phyloP scores from a whole-genome alignment of 805 yeast genomes.

The Cyberlindnera xishuangbannaensis region DNA sequence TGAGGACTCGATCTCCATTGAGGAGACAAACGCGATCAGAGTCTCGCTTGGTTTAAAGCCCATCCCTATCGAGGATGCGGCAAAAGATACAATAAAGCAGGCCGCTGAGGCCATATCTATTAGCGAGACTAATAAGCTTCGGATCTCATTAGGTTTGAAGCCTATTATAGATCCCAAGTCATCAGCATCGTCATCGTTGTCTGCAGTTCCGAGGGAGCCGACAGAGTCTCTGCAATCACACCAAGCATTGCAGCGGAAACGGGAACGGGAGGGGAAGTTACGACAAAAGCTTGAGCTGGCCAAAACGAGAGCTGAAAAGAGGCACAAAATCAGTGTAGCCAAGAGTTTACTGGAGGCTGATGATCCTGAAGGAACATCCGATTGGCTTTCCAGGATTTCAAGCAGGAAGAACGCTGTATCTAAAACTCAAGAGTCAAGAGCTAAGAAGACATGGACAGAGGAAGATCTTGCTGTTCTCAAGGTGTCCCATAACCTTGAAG shows the following conservation, averaged over 20 bases:
- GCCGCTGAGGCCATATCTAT: constrained; percentile 30
- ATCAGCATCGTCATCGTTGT: constrained; percentile 6
- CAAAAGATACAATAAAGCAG: too few relatives aligned
- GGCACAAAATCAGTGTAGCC: constrained; percentile 8
- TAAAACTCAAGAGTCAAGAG: not conserved
- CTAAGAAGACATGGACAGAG: not conserved
- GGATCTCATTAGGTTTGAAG: constrained; percentile 47
- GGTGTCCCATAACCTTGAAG: constrained; percentile 18
- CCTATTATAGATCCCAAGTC: constrained; percentile 30
- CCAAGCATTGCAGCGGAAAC: constrained; percentile 2
- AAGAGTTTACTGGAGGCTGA: constrained; percentile 15
- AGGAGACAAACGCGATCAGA: too few relatives aligned
- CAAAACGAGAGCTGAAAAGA: constrained; percentile 12
- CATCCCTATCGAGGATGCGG: too few relatives aligned
- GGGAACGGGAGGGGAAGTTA: constrained; percentile 10
- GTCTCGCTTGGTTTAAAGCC: too few relatives aligned
- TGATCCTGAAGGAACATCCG: constrained; percentile 10
- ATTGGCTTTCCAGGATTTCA: constrained; percentile 22
- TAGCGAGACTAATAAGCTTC: constrained; percentile 51
- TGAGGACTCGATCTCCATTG: too few relatives aligned
- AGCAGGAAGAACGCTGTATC: not conserved
- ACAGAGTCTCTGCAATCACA: constrained; percentile 10
- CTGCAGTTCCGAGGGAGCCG: constrained; percentile 17
- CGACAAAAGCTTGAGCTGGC: constrained; percentile 13
- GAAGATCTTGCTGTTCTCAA: constrained; percentile 12